Conservation (phyloP, 1,284 basidiomycete genomes). For the Ustilago esculenta region DNA sequence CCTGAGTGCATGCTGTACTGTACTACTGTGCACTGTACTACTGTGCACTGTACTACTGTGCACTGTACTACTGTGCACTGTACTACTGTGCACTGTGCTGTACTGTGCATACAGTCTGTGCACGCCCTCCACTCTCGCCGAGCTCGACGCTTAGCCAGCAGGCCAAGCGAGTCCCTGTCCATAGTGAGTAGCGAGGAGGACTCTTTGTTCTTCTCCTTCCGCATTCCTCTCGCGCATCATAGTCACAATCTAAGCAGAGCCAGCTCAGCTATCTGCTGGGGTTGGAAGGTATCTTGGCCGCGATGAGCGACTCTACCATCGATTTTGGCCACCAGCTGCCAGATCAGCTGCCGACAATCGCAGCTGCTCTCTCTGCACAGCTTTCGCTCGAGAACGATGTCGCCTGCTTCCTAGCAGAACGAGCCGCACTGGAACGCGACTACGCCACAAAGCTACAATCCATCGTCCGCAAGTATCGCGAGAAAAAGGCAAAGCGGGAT, state of each 20-base stretch:
- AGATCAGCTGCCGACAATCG: slow-evolving; percentile 42
- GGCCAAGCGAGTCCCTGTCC: too few species aligned
- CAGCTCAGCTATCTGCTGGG: background rate
- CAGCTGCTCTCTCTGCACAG: slow-evolving; percentile 37
- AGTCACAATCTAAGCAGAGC: too few species aligned
- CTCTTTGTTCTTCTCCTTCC: background rate
- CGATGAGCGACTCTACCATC: slow-evolving; percentile 15
- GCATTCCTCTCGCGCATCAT: too few species aligned
- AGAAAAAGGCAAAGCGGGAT: slow-evolving; percentile 39
- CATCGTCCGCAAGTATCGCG: slow-evolving; percentile 46
- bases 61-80: too few species aligned
- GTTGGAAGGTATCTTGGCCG: background rate
- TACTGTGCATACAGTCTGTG: too few species aligned
- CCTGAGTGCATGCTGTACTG: too few species aligned
- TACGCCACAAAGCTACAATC: slow-evolving; percentile 44
- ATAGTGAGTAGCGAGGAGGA: too few species aligned
- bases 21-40: too few species aligned
- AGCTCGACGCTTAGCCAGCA: background rate
- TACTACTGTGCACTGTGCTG: too few species aligned
- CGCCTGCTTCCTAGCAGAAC: slow-evolving; percentile 43
- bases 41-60: too few species aligned
- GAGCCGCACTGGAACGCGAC: slow-evolving; percentile 53
- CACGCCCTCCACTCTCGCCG: slow-evolving; percentile 7
- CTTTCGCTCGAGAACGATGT: slow-evolving; percentile 42
- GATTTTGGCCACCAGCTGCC: slow-evolving; percentile 35